Base-by-base conservation (phyloP, 371 early-diverging fungal species). In the Mortierella sp. region DNA sequence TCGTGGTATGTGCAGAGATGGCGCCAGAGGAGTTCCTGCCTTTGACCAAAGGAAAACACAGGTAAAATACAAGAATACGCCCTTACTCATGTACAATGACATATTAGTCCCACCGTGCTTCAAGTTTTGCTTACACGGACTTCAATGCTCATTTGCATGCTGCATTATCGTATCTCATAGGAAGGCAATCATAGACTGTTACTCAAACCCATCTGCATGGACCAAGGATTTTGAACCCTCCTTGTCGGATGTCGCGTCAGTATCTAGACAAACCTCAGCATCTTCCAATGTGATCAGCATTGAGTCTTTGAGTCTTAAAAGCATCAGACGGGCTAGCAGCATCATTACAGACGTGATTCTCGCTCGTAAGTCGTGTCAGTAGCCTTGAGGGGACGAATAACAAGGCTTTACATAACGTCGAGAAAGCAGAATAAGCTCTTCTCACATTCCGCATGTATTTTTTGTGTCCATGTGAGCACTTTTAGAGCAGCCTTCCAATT, bases 201-300 rank as follows among this genome's bases (percentile, higher is more conserved):
- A 75, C 56, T 64, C 76, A 6, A 64, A 75, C 23, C 76, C 68
- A 12, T 53, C 64, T 44, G 76, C 69, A 23, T 75, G 76, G 76
- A 57, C 60, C 2, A 27, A 52, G 6, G 50, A 44, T 26, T 60
- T 55, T n/a, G 54, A 54, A 21, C 14, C 67, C 4, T 14, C 50
- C 2, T 32, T 32, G 32, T 32, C 34, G 19, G 23, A 50, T 43
- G 14, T 26, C 26, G 37, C 49, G 15, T n/a, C 55, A 6, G 34
- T 19, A 44, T 21, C 48, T 28, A 2, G 17, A 17, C 12, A 9
- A n/a, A 30, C 7, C 42, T 14, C 31, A 46, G 1, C 27, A 11
- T 50, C 31, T 2, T n/a, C 52, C n/a, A 37, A 19, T 23, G 57
- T 17, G 11, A 41, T 54, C 32, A 69, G 41, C 12, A 42, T 51